These are phyloP conservation scores for Silybum marianum DNA, from an alignment of 129 eudicot genomes.

Conservation along the genomic window DNA sequence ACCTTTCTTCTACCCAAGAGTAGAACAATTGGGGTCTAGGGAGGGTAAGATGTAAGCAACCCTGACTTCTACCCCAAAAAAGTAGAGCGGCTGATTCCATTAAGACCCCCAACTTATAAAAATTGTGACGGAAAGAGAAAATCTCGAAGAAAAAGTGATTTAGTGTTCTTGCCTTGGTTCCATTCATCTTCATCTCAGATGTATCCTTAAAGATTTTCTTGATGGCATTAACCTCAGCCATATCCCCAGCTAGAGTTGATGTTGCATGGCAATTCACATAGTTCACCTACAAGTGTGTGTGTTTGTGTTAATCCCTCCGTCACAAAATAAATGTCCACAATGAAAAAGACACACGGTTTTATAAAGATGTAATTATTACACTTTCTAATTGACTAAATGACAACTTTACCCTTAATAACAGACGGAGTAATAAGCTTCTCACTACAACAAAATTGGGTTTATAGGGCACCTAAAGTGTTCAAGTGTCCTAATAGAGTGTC, in stretches of 20 bases:
- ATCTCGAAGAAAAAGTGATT: neutral
- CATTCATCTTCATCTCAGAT: conserved; percentile 83
- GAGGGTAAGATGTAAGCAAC: neutral
- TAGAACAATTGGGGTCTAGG: neutral
- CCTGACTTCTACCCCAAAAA: neutral
- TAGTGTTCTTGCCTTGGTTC: conserved; percentile 58
- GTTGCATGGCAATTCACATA: conserved; percentile 91
- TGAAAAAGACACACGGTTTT: neutral
- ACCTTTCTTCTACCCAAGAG: neutral
- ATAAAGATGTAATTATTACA: neutral
- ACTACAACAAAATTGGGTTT: too few species aligned
- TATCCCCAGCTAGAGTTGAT: conserved; percentile 82
- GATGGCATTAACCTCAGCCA: conserved; percentile 86
- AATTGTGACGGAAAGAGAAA: neutral
- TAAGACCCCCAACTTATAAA: neutral
- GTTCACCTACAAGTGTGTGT: conserved; percentile 58
- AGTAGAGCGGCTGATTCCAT: neutral
- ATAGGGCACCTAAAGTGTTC: too few species aligned
- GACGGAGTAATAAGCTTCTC: neutral
- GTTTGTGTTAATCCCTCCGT: neutral
- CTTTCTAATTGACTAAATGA: neutral
- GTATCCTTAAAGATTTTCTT: conserved; percentile 78
- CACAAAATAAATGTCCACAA: neutral
- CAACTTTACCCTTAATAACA: neutral
- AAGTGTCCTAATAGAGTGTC: too few species aligned